Base-by-base conservation (phyloP, 2,329 filamentous ascomycete genomes). In the Fusarium tanahbumbuense region DNA sequence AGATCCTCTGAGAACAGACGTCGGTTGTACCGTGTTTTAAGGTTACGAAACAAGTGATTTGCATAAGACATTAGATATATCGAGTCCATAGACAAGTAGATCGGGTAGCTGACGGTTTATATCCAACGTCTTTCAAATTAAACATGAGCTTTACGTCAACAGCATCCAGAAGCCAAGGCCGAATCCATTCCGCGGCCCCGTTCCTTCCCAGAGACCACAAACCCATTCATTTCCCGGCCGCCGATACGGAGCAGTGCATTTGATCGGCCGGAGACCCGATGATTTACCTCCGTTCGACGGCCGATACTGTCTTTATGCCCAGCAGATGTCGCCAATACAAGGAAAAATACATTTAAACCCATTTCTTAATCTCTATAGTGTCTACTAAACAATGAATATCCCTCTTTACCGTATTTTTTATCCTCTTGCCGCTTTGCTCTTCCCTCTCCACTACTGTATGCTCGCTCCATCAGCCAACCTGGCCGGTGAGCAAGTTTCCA, bases 401-500 rank as follows among this genome's bases (percentile, higher is more conserved):
- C 12, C 34, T 41, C 27, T 57, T 37, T 55, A 45, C 32, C 55
- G 47, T 47, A 37, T 34, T 57, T 55, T 22, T 53, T 30, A 55
- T 40, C 32, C 44, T 68, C 49, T 32, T 47, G 53, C 49, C 64
- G 32, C 42, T 56, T 56, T 60, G 52, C 53, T 64, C 60, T 50
- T 54, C 49, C 53, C 56, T 67, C 60, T 56, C 70, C 46, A 65
- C 62, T 68, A 64, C 59, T 25, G 25, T 56, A 46, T 65, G 53
- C 55, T 66, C 68, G 66, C 67, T 72, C 70, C 64, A 72, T 74
- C 68, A 65, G 66, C 62, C 68, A 68, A 74, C 73, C 74, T 72
- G 67, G 74, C 71, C 57, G 55, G 67, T 81, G 81, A 83, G 81
- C 81, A 83, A 83, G 81, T 83, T 83, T 83, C 81, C 77, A 83